phyloP scores from a whole-genome alignment of 805 yeast species.

The Candida germanica region DNA sequence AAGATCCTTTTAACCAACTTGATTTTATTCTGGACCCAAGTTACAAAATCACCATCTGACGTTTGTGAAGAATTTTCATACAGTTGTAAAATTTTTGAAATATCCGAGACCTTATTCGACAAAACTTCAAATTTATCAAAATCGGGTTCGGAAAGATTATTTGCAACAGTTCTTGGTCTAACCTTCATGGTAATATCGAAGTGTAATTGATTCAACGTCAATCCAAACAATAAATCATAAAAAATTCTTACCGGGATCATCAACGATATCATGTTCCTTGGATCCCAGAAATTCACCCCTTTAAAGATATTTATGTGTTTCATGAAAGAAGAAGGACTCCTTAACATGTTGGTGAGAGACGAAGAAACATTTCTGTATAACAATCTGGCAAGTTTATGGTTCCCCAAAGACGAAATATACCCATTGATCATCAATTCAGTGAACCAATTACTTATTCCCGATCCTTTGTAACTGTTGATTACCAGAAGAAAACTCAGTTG shows the following conservation, averaged over 20 bases:
- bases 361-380: conserved; percentile 11
- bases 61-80: neutral
- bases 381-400: conserved; percentile 25
- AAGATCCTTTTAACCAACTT: conserved; percentile 1
- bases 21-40: conserved; percentile 4
- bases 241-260: conserved; percentile 35
- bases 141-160: conserved; percentile 20
- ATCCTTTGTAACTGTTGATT: conserved; percentile 1
- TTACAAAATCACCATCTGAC: neutral
- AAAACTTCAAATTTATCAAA: conserved; percentile 1
- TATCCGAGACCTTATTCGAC: neutral
- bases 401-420: conserved; percentile 37
- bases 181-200: conserved; percentile 26
- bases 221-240: conserved; percentile 31
- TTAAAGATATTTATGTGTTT: conserved; percentile 14
- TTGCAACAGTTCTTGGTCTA: conserved; percentile 34
- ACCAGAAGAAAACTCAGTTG: conserved; percentile 5
- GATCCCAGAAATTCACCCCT: conserved; percentile 28
- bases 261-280: conserved; percentile 30
- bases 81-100: neutral
- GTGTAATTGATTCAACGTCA: conserved; percentile 31
- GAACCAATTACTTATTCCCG: conserved; percentile 16
- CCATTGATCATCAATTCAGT: conserved; percentile 34
- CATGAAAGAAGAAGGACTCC: conserved; percentile 7
- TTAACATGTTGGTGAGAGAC: conserved; percentile 4